Evolutionary conservation across 108 stramenopile species (phyloP), one percentile per base, ranked within the genome.

Genomic region (Pseudonitzschia multistriata): DNA sequence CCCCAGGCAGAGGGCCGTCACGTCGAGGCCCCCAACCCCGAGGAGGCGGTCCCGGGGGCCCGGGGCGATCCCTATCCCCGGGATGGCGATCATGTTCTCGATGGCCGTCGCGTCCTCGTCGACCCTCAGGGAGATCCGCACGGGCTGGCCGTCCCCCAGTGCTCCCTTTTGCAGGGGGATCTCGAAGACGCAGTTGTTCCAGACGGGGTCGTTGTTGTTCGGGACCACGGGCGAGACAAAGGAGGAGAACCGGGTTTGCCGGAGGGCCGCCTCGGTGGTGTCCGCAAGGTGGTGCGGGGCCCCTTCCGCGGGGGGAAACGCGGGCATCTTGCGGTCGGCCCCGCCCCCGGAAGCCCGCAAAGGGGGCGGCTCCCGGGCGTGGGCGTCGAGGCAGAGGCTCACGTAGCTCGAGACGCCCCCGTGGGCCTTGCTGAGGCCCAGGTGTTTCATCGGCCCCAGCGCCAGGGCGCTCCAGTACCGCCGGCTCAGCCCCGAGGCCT

Each of bases 401-500:
- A 64, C 81, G 83, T 85, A 91, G 22, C 83, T 80, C 34, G 83
- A 81, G 19, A 92, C 87, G 29, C 70, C 74, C 10, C 92, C 92
- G 70, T 86, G 84, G 0, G 88, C 85, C 37, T 86, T 79, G 69
- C 85, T 86, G 73, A 93, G 62, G 29, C 89, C 89, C 68, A 92
- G 70, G 45, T 78, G 77, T 54, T 80, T 81, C 25, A 86, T 87
- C 4, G 89, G 88, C 1, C 85, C 88, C 59, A 93, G 62, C 5
- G 83, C 83, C 63, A 93, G 49, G 0, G 86, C 84, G 56, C 85
- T 85, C 92, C 92, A 93, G 67, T 93, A 86, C 25, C 63, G 64
- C 24, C 92, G 82, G 47, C 77, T 66, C 49, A 94, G 56, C 50
- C 86, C 78, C 13, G 72, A 54, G 3, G 83, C 89, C 60, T 94